Conservation (phyloP, 2,329 filamentous ascomycete species). For the Phoma sp. region DNA sequence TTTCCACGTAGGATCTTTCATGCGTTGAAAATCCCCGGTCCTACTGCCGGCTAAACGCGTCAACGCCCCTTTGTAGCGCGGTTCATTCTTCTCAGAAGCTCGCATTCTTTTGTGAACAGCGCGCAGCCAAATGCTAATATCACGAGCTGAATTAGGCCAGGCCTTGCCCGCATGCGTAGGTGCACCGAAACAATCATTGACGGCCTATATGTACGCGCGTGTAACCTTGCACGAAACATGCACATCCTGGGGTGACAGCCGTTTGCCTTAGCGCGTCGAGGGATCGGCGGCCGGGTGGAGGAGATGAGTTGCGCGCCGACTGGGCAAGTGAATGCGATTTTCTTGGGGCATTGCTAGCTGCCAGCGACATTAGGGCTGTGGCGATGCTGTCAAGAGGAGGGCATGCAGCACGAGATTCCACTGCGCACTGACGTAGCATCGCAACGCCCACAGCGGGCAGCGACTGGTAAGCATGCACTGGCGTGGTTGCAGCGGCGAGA, state of each 20-base stretch:
- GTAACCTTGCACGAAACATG: conserved; percentile 36
- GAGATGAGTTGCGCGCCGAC: conserved; percentile 13
- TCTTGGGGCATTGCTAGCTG: neutral
- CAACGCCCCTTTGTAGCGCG: conserved; percentile 4
- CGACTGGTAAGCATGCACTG: conserved; percentile 13
- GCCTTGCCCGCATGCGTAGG: conserved; percentile 11
- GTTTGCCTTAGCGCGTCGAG: conserved; percentile 38
- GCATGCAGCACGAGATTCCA: neutral
- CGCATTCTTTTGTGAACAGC: conserved; percentile 14
- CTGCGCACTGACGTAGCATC: conserved; percentile 25
- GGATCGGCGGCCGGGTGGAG: conserved; percentile 13
- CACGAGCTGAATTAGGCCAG: neutral
- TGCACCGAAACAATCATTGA: conserved; percentile 12
- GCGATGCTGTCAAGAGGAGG: conserved; percentile 8
- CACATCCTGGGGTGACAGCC: conserved; percentile 39
- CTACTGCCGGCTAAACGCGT: conserved; percentile 6
- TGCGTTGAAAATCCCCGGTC: conserved; percentile 4
- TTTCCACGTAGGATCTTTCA: no score
- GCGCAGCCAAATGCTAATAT: neutral
- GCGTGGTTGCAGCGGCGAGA: conserved; percentile 28
- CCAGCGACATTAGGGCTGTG: conserved; percentile 7
- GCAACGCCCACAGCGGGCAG: conserved; percentile 23
- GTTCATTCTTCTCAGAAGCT: conserved; percentile 8
- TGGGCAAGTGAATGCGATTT: neutral
- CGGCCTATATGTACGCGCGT: conserved; percentile 15